phyloP scores from a whole-genome alignment of 2,329 filamentous ascomycete species.

The Penicillium sclerotigenum region DNA sequence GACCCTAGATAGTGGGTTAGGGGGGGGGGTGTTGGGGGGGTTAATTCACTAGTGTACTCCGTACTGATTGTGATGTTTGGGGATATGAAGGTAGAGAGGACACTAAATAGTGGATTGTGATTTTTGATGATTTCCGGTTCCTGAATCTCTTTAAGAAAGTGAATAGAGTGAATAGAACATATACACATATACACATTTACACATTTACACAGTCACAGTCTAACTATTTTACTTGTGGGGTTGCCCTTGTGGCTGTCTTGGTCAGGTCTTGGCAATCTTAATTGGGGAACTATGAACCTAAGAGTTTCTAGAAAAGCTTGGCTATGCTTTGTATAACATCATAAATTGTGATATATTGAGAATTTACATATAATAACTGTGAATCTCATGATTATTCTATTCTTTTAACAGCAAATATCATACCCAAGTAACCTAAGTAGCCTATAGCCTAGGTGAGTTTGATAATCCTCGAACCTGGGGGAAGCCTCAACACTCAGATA shows the following conservation, averaged over 20 bases:
- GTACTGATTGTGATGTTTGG: too few species aligned
- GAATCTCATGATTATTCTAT: not conserved
- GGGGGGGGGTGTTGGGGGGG: too few species aligned
- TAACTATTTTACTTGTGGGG: not conserved
- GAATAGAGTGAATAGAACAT: not conserved
- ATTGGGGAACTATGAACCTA: not conserved
- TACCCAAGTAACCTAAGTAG: too few species aligned
- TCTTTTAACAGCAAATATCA: not conserved
- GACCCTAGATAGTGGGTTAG: not conserved
- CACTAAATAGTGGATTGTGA: not conserved
- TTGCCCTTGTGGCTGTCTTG: not conserved
- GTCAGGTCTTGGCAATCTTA: not conserved
- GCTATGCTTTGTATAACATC: not conserved
- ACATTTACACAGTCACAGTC: too few species aligned
- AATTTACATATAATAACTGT: too few species aligned
- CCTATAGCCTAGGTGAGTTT: too few species aligned
- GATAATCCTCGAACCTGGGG: not conserved
- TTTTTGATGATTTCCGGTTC: not conserved
- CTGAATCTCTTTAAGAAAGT: not conserved
- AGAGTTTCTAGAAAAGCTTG: not conserved
- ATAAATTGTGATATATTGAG: not conserved
- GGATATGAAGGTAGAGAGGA: too few species aligned
- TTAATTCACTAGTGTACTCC: not conserved
- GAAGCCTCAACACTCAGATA: not conserved
- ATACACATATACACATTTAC: too few species aligned